These are phyloP conservation scores for Aechmea fasciata DNA, from an alignment of 176 grass and related monocot genomes.

Conservation along the genomic window DNA sequence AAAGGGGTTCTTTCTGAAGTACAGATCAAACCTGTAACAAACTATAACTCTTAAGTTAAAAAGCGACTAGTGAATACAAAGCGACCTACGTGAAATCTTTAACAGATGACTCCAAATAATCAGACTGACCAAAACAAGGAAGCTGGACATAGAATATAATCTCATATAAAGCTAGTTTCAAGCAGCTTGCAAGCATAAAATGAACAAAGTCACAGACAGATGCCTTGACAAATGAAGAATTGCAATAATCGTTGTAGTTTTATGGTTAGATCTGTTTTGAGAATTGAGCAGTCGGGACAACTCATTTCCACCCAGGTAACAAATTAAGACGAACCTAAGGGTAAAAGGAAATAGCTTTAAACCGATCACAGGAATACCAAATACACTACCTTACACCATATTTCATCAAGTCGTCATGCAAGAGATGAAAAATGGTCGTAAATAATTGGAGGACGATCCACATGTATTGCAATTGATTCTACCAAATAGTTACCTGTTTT, in stretches of 20 bases:
- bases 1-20: conserved; percentile 98
- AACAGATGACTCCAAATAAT: conserved; percentile 11
- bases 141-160: not conserved
- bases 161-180: not conserved
- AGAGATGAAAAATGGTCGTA: no score
- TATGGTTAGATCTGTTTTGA: not conserved
- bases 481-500: no score
- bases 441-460: no score
- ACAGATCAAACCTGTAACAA: conserved; percentile 81
- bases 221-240: not conserved
- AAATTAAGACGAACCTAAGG: no score
- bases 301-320: not conserved
- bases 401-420: no score
- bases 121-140: not conserved
- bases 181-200: not conserved
- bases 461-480: no score
- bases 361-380: no score
- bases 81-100: conserved; percentile 10
- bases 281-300: not conserved
- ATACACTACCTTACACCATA: no score
- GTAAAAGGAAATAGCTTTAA: no score
- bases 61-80: conserved; percentile 3
- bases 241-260: not conserved
- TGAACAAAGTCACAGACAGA: not conserved
- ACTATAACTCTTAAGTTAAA: conserved; percentile 25